Evolutionary conservation across 768 basidiomycete species (phyloP).

Genomic region (Trametes cubensis): DNA sequence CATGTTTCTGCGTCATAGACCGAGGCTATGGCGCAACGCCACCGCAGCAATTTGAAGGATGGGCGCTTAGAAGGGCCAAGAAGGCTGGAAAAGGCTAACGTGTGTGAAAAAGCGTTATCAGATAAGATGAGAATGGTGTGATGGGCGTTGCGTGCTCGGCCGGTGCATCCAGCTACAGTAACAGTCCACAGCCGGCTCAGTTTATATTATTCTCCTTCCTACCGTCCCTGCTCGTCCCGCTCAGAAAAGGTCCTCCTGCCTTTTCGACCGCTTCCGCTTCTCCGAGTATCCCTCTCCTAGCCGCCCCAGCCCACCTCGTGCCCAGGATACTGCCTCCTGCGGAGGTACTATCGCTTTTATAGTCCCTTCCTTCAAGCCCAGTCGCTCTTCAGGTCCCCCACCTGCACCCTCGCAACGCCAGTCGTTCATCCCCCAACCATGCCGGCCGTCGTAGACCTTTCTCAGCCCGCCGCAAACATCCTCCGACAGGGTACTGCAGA

Average conservation of each 20-base stretch:
- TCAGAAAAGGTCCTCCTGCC: background rate
- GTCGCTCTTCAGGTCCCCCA: background rate
- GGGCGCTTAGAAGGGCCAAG: background rate
- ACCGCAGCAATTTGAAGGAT: background rate
- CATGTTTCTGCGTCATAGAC: no score
- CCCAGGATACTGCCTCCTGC: constrained; percentile 21
- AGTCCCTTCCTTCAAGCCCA: background rate
- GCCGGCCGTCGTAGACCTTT: constrained; percentile 28
- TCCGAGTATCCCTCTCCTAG: constrained; percentile 5
- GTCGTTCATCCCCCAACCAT: background rate
- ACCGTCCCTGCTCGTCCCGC: background rate
- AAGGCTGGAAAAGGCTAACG: background rate
- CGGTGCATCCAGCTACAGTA: background rate
- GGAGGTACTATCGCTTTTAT: constrained; percentile 10
- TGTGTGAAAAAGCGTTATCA: constrained; percentile 13
- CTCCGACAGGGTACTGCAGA: constrained; percentile 43
- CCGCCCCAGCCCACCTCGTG: background rate
- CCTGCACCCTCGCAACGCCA: background rate
- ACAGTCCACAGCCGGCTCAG: background rate
- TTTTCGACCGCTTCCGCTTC: background rate
- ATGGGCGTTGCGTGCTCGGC: constrained; percentile 11
- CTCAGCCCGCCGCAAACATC: constrained; percentile 40
- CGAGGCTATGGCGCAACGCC: no score
- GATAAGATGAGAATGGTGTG: constrained; percentile 19
- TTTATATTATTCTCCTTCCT: background rate